phyloP scores from a whole-genome alignment of 2,329 filamentous ascomycete species.

The Alternaria brassicae region DNA sequence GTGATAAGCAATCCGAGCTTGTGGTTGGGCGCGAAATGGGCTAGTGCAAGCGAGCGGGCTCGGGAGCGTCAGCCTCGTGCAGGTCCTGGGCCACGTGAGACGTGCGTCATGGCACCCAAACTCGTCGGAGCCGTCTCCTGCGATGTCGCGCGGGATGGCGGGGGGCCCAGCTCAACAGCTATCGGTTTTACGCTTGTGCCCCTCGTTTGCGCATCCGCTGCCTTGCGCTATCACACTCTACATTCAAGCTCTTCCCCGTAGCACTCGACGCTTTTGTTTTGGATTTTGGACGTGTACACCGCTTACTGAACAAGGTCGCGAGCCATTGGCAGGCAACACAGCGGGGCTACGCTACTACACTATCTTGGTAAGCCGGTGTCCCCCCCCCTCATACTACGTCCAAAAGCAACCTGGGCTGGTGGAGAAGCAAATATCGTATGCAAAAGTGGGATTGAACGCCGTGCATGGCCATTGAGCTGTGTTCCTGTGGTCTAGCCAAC shows the following conservation, averaged over 20 bases:
- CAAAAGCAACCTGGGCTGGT: slow-evolving; percentile 29
- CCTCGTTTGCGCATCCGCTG: slow-evolving; percentile 11
- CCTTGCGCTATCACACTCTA: neutral
- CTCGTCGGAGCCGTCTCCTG: slow-evolving; percentile 9
- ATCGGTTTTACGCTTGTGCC: slow-evolving; percentile 7
- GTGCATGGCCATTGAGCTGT: slow-evolving; percentile 15
- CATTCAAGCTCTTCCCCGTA: neutral
- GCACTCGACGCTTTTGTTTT: neutral
- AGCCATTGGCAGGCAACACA: slow-evolving; percentile 16
- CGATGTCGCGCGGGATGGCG: slow-evolving; percentile 21
- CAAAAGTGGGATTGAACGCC: slow-evolving; percentile 12
- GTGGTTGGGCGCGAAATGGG: neutral
- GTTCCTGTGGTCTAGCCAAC: slow-evolving; percentile 7
- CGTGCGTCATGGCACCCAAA: slow-evolving; percentile 10
- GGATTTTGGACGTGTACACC: neutral
- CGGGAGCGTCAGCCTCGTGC: slow-evolving; percentile 2
- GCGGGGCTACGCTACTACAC: slow-evolving; percentile 22
- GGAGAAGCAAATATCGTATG: slow-evolving; percentile 18
- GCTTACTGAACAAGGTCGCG: slow-evolving; percentile 16
- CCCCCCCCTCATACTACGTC: slow-evolving; percentile 9
- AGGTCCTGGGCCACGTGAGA: neutral
- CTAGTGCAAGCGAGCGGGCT: neutral
- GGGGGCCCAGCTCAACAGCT: slow-evolving; percentile 19
- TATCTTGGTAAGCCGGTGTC: slow-evolving; percentile 24
- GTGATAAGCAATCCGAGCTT: neutral